Base-by-base conservation (phyloP, 371 early-diverging fungal species). In the Mortierella sp. region DNA sequence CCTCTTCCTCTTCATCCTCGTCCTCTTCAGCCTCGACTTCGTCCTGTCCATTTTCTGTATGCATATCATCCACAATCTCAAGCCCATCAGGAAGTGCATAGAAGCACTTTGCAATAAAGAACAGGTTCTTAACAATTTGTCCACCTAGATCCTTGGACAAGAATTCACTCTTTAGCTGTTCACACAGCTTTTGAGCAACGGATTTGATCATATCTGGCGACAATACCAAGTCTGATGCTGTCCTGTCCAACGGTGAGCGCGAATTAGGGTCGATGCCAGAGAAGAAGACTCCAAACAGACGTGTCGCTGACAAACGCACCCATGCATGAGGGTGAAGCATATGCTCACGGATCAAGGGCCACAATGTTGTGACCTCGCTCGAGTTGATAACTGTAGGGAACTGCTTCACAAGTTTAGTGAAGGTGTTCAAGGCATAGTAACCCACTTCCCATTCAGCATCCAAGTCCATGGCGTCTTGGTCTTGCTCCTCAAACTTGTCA, bases 121-220 rank as follows among this genome's bases (percentile, higher is more conserved):
- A 93, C 76, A 98, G 69, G 80, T 98, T 98, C 89, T 97, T 97
- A 23, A 97, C 94, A 51, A 93, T 83, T 83, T 98, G 97, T 67
- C 89, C 93, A 2, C 94, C 96, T 47, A 94, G 89, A 19, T 96
- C 97, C 47, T 90, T 87, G 26, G 93, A 85, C 40, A 97, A 61
- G 69, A 87, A 83, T 19, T 85, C 79, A 54, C 93, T 91, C 82
- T 89, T 90, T 35, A 97, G 83, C 73, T 97, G 97, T 47, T 89
- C 88, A 29, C 89, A 83, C 61, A 94, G 86, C 23, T 86, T 84
- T 28, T 85, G 79, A 0, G 91, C 90, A 13, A 96, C 66, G 3
- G 76, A 58, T 35, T 87, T 86, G 57, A 96, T 73, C 29, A 80
- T 83, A 10, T 75, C 77, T 4, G 77, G 85, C n/a, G 85, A 77